Conservation (phyloP, 805 yeast species). For the Sugiyamaella valdiviana region DNA sequence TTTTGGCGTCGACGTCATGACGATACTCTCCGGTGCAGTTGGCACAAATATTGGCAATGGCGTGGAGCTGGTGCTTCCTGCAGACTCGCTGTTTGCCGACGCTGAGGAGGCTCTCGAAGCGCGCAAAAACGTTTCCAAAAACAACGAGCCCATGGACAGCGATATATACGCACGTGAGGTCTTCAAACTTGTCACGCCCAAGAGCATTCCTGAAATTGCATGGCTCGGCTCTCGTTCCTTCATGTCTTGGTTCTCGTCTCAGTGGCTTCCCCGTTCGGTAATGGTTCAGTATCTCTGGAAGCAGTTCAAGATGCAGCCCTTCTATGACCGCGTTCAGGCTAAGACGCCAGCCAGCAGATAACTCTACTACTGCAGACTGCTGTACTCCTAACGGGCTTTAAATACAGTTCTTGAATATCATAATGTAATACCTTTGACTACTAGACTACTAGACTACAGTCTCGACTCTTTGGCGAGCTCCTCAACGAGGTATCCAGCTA, state of each 20-base stretch:
- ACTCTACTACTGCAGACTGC: too few relatives aligned
- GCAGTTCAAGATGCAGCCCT: conserved; percentile 3
- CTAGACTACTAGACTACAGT: background rate
- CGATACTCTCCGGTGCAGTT: conserved; percentile 72
- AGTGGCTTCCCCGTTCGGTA: conserved; percentile 8
- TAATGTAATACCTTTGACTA: background rate
- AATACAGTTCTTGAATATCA: background rate
- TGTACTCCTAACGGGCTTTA: background rate
- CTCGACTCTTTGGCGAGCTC: conserved; percentile 15
- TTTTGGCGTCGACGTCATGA: conserved; percentile 63
- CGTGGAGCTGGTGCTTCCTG: conserved; percentile 52
- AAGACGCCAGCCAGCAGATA: too few relatives aligned
- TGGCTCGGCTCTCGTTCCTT: conserved; percentile 12
- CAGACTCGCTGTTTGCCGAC: conserved; percentile 42
- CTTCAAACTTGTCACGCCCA: conserved; percentile 36
- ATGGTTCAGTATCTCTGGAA: background rate
- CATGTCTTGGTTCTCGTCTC: conserved; percentile 4
- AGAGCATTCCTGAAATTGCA: background rate
- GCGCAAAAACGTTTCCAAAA: conserved; percentile 54
- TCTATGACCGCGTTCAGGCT: conserved; percentile 4
- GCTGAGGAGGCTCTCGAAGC: conserved; percentile 44
- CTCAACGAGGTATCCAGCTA: conserved; percentile 36
- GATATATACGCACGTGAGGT: conserved; percentile 50
- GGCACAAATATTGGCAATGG: conserved; percentile 62
- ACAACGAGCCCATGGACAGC: conserved; percentile 54